These are phyloP conservation scores for Coniosporium apollinis DNA, from an alignment of 495 filamentous ascomycete genomes.

Conservation along the genomic window DNA sequence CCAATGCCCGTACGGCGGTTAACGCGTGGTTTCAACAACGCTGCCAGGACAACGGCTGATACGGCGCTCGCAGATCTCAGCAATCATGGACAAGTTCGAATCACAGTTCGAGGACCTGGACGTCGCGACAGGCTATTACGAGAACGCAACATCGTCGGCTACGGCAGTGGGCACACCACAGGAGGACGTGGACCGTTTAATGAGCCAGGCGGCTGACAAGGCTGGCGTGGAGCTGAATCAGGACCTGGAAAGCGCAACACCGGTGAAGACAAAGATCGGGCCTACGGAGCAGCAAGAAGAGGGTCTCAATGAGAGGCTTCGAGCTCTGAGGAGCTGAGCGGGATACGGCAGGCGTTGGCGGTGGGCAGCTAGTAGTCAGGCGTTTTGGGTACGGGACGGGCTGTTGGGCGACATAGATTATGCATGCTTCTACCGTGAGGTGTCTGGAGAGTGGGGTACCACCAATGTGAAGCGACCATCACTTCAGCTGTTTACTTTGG, in stretches of 20 bases:
- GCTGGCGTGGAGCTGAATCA: constrained; percentile 57
- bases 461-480: no score
- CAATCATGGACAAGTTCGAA: constrained; percentile 61
- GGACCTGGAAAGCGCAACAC: constrained; percentile 40
- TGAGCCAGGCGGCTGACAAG: constrained; percentile 68
- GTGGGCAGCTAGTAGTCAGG: neutral
- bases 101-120: constrained; percentile 73
- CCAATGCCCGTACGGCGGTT: neutral
- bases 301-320: constrained; percentile 28
- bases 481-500: no score
- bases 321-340: constrained; percentile 29
- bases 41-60: constrained; percentile 2
- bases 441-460: no score
- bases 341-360: neutral
- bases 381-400: no score
- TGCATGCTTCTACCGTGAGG: no score
- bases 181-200: constrained; percentile 66
- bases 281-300: constrained; percentile 30
- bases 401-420: no score
- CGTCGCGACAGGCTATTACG: constrained; percentile 66
- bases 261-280: constrained; percentile 21
- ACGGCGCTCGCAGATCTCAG: constrained; percentile 29
- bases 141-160: constrained; percentile 59
- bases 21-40: neutral
- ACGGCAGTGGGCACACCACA: constrained; percentile 64